Evolutionary conservation across 2,329 filamentous ascomycete genomes (phyloP).

Genomic region (Periconia macrospinosa): DNA sequence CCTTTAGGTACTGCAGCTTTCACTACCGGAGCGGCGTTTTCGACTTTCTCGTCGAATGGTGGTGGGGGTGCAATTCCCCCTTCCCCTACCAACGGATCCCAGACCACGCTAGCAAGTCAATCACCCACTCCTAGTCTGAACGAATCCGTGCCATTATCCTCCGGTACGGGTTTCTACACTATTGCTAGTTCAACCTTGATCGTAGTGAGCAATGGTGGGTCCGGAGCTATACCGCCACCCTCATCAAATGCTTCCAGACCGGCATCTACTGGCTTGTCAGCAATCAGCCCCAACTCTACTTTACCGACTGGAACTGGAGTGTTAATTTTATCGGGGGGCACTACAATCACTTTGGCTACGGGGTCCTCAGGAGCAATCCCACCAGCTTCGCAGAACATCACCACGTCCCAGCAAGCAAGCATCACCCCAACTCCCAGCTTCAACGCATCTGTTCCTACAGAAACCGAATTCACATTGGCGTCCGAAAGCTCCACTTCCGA

Average conservation of each 20-base stretch:
- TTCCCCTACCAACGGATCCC: conserved; percentile 2
- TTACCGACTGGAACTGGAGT: conserved; percentile 8
- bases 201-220: neutral
- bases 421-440: conserved; percentile 9
- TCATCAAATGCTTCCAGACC: conserved; percentile 4
- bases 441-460: conserved; percentile 7
- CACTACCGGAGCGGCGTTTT: neutral
- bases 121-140: conserved; percentile 4
- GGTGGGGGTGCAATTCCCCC: neutral
- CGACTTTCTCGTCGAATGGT: neutral
- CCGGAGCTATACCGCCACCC: neutral
- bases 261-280: conserved; percentile 1
- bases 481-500: conserved; percentile 7
- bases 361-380: conserved; percentile 2
- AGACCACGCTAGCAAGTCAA: conserved; percentile 1
- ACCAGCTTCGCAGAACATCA: conserved; percentile 1
- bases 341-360: neutral
- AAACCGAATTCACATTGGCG: conserved; percentile 1
- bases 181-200: neutral
- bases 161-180: neutral
- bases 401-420: conserved; percentile 1
- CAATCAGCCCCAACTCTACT: neutral
- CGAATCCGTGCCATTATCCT: conserved; percentile 1
- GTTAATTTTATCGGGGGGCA: conserved; percentile 3
- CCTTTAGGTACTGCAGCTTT: neutral